These are phyloP conservation scores for Eragrostis tef DNA, from an alignment of 202 grass and related monocot genomes.

Conservation along the genomic window DNA sequence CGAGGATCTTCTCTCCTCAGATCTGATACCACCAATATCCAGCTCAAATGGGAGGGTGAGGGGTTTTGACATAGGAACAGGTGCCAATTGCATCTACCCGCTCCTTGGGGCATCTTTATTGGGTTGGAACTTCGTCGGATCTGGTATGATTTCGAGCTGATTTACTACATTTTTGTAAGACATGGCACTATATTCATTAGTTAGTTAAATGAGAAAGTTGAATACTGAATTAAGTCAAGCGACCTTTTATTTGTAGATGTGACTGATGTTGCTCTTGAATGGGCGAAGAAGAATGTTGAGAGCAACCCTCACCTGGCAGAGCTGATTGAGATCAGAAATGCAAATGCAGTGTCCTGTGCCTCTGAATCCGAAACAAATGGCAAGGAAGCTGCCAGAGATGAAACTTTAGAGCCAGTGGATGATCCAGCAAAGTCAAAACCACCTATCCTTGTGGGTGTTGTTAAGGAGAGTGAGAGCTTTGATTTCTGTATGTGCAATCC, in stretches of 20 bases:
- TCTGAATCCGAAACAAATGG: constrained; percentile 31
- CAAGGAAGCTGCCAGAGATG: constrained; percentile 20
- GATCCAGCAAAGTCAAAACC: constrained; percentile 17
- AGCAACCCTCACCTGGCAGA: constrained; percentile 74
- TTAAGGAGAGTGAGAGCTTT: constrained; percentile 77
- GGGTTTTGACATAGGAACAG: constrained; percentile 89
- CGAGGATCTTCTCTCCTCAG: constrained; percentile 75
- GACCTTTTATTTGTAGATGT: constrained; percentile 70
- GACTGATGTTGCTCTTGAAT: constrained; percentile 82
- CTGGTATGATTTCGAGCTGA: constrained; percentile 50
- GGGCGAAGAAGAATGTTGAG: constrained; percentile 89
- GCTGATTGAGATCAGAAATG: constrained; percentile 82
- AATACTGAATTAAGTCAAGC: neutral
- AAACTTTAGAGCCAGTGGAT: constrained; percentile 38
- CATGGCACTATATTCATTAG: neutral
- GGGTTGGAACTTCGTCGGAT: constrained; percentile 91
- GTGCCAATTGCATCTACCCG: constrained; percentile 96
- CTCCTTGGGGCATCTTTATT: constrained; percentile 86
- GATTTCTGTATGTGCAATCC: constrained; percentile 99
- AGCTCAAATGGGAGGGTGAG: constrained; percentile 56
- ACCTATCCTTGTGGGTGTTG: constrained; percentile 67
- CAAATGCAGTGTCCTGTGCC: constrained; percentile 43
- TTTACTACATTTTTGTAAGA: neutral
- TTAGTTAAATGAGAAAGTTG: constrained; percentile 32
- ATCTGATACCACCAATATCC: constrained; percentile 65